Conservation (phyloP, 2,329 filamentous ascomycete genomes). For the Didymella pomorum region DNA sequence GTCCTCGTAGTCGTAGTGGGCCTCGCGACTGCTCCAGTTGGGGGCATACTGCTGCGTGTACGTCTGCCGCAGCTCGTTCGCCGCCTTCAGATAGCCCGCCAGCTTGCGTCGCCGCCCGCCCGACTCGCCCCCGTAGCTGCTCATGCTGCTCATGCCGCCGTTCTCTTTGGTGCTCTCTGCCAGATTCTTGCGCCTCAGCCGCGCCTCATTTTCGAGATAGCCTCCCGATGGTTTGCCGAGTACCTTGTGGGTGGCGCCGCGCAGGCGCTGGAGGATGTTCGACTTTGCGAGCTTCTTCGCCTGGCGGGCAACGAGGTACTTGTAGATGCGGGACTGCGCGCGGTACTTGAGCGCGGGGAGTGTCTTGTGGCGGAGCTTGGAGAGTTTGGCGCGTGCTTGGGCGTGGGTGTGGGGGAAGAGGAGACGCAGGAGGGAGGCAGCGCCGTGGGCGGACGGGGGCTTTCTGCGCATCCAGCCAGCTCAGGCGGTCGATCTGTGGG, state of each 20-base stretch:
- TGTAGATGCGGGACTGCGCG: slow-evolving; percentile 79
- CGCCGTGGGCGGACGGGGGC: slow-evolving; percentile 39
- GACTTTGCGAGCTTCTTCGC: slow-evolving; percentile 41
- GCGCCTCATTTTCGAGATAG: slow-evolving; percentile 46
- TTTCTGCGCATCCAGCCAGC: slow-evolving; percentile 46
- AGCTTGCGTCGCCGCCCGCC: slow-evolving; percentile 81
- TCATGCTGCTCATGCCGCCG: slow-evolving; percentile 27
- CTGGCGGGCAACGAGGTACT: slow-evolving; percentile 72
- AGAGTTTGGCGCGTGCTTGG: slow-evolving; percentile 70
- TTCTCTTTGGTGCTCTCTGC: slow-evolving; percentile 24
- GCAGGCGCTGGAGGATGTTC: slow-evolving; percentile 43
- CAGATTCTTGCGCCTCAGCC: slow-evolving; percentile 43
- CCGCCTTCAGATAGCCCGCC: slow-evolving; percentile 74
- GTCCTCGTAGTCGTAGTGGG: slow-evolving; percentile 53
- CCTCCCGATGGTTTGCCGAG: slow-evolving; percentile 24
- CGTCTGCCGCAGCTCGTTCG: slow-evolving; percentile 74
- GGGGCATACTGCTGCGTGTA: slow-evolving; percentile 65
- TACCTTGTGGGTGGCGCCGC: slow-evolving; percentile 44
- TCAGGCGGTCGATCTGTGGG: slow-evolving; percentile 17
- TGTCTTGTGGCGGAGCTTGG: slow-evolving; percentile 76
- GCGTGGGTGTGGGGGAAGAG: slow-evolving; percentile 72
- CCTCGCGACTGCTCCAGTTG: slow-evolving; percentile 58
- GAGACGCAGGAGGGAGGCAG: slow-evolving; percentile 64
- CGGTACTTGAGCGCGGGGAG: slow-evolving; percentile 74
- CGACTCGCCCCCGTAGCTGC: slow-evolving; percentile 58